Base-by-base conservation (phyloP, 148 eudicot genomes). In the Rhododendron vialii region DNA sequence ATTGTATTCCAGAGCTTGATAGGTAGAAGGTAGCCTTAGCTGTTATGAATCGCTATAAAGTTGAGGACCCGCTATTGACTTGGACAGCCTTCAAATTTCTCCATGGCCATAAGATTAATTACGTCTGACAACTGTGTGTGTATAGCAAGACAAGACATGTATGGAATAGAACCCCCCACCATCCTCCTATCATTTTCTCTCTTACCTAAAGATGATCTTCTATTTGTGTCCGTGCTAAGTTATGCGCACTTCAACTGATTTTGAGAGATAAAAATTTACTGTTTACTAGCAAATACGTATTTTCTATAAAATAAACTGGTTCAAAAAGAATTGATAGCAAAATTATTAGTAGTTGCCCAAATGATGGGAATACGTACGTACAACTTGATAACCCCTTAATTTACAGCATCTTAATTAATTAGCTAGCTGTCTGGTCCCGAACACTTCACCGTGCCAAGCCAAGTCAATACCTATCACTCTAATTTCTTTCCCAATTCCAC, bases 361-460 rank as follows among this genome's bases (percentile, higher is more conserved):
- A 17, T 18, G 63, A 61, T 22, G 67, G 67, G 67, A 22, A 22
- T 7, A 59, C 5, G 5, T 38, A 5, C 5, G 41, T 38, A 5
- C 57, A 12, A 51, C 57, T 14, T 51, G 57, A 51, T 59, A 59
- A 4, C 5, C 8, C 63, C 69, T 15, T 55, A 4, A 20, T 65
- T 65, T 65, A n/a, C 73, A n/a, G 18, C 76, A 12, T 71, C 38
- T 65, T 18, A 2, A 36, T 36, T 36, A 71, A 14, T 33, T 30
- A 71, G 76, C 76, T 14, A 33, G 38, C 76, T 71, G 75, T 69
- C 75, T 71, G 76, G 76, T 71, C 76, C 76, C 76, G 14, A 71
- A 30, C 18, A 4, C 18, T 26, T 5, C 30, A 33, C 38, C 18
- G 1, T 12, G 35, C 36, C 14, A 4, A 33, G 7, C 76, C 76